Base-by-base conservation (phyloP, 768 basidiomycete genomes). In the Lactarius psammicola region DNA sequence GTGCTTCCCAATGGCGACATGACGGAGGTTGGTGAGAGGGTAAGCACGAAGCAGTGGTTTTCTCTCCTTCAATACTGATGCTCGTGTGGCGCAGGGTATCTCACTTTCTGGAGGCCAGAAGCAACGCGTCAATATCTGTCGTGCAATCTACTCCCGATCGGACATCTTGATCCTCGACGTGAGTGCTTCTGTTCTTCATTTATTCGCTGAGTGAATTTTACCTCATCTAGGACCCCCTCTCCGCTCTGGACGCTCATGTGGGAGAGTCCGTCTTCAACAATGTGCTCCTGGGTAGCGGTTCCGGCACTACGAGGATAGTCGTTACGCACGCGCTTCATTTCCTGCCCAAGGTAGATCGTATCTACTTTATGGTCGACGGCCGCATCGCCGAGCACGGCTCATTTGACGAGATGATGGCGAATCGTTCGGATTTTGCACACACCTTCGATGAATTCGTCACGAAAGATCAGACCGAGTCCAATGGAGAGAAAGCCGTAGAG, bases 251-350 rank as follows among this genome's bases (percentile, higher is more conserved):
- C 74, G 93, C 94, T 6, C 93, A 95, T 72, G 93, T 96, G 57
- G 94, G 94, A 46, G 91, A 90, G 74, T 82, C 85, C 3, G 87
- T 95, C 17, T 94, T 96, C 78, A 85, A 90, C 72, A 88, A 95
- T 64, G 90, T 94, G 13, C 82, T 96, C 56, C 80, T 86, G 63
- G 84, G 85, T 62, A 82, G 80, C 18, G 78, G 85, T 18, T 73
- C 78, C 7, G 84, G 81, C 53, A 92, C 92, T 74, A 96, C 95
- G 9, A 84, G 92, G 31, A 80, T 98, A 56, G 85, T 98, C 58
- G 94, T 96, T 56, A 98, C 95, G 0, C 94, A 96, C 72, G 93
- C 92, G 1, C 80, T 96, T 10, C 94, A 96, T 76, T 91, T 95
- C 79, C 82, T 98, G 28, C 89, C 91, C 1, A 81, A 89, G 64